Conservation (phyloP, 768 basidiomycete genomes). For the Termitomyces sp. region DNA sequence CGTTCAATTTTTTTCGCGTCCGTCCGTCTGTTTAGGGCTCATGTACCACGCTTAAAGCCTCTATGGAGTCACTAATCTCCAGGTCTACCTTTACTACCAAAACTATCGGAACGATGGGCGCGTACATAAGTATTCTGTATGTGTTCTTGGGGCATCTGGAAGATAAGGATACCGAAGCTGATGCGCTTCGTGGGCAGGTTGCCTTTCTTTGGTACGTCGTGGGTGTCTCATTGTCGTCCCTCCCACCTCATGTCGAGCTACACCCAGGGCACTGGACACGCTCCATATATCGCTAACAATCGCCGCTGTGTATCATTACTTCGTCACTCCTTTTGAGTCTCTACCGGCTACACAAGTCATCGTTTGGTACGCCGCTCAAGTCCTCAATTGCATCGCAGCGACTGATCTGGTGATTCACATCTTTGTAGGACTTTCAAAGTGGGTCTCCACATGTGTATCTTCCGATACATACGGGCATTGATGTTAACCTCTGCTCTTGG, state of each 20-base stretch:
- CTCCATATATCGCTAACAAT: constrained; percentile 20
- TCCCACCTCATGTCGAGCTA: background rate
- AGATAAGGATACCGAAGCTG: background rate
- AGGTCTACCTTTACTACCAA: constrained; percentile 19
- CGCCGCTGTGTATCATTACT: constrained; percentile 23
- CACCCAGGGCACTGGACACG: constrained; percentile 19
- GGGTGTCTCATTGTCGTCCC: background rate
- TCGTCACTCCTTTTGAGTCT: constrained; percentile 19
- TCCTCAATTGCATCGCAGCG: background rate
- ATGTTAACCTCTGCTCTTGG: background rate
- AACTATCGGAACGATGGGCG: constrained; percentile 18
- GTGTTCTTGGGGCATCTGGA: background rate
- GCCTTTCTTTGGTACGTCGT: constrained; percentile 15
- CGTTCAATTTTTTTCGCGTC: constrained; percentile 2
- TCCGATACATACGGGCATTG: background rate
- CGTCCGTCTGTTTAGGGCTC: no score
- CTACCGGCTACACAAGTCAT: constrained; percentile 6
- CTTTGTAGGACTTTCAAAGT: constrained; percentile 20
- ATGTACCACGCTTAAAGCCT: constrained; percentile 6
- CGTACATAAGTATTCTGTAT: constrained; percentile 16
- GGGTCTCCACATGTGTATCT: background rate
- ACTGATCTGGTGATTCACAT: background rate
- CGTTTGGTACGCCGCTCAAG: constrained; percentile 6
- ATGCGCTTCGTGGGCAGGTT: constrained; percentile 7
- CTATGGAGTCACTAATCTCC: constrained; percentile 18